Evolutionary conservation across 306 rosid genomes (phyloP).

Genomic region (Fragaria iinumae): DNA sequence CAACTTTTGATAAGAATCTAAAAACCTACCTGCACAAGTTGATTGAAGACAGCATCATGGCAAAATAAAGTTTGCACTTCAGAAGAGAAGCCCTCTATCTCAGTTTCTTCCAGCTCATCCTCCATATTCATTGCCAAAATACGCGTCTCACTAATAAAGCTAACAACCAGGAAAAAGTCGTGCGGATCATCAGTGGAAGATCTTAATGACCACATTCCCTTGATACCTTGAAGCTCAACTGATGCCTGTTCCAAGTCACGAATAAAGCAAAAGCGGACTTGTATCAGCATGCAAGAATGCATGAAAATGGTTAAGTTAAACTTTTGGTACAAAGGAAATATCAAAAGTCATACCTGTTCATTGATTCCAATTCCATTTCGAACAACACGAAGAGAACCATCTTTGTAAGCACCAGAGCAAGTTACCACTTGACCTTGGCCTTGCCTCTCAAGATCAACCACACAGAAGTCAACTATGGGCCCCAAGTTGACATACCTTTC

Average conservation of each 20-base stretch:
- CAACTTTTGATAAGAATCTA: background rate
- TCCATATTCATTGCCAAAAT: conserved; percentile 96
- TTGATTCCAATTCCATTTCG: conserved; percentile 93
- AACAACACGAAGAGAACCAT: conserved; percentile 96
- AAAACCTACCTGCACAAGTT: conserved; percentile 79
- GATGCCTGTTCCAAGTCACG: conserved; percentile 67
- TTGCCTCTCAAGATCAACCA: conserved; percentile 98
- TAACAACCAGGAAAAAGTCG: conserved; percentile 90
- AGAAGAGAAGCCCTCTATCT: conserved; percentile 91
- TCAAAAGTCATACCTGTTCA: conserved; percentile 66
- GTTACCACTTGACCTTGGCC: conserved; percentile 99
- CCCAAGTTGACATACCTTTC: conserved; percentile 97
- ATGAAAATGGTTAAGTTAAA: background rate
- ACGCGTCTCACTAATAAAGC: conserved; percentile 93
- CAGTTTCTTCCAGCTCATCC: conserved; percentile 95
- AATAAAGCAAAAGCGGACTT: background rate
- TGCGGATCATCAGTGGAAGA: conserved; percentile 91
- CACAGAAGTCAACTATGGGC: conserved; percentile 96
- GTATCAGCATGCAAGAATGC: conserved; percentile 3
- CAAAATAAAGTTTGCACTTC: conserved; percentile 93
- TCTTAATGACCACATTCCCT: conserved; percentile 98
- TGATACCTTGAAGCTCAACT: conserved; percentile 98
- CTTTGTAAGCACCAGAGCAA: conserved; percentile 98
- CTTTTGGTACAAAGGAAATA: background rate
- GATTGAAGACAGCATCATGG: conserved; percentile 87